Evolutionary conservation across 2,329 filamentous ascomycete genomes (phyloP).

Genomic region (Claviceps paspali): DNA sequence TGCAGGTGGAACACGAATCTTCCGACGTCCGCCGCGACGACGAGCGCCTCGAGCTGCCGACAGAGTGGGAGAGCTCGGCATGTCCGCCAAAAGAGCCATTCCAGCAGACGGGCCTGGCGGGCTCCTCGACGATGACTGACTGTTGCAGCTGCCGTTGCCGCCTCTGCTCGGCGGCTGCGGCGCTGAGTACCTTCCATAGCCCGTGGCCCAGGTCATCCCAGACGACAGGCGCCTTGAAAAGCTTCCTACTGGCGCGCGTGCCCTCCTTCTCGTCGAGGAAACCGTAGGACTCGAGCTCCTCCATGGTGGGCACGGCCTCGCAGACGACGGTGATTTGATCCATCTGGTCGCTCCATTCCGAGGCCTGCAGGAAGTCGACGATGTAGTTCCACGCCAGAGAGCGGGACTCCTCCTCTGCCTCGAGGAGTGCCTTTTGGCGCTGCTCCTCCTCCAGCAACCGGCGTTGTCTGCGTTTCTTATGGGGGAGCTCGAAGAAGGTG

Average conservation of each 20-base stretch:
- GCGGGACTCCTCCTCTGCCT: constrained; percentile 17
- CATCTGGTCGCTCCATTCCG: constrained; percentile 16
- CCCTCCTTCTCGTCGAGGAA: constrained; percentile 18
- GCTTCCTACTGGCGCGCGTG: constrained; percentile 19
- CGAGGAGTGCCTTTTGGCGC: constrained; percentile 11
- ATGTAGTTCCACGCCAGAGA: constrained; percentile 18
- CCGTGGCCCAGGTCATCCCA: constrained; percentile 23
- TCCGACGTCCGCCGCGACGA: constrained; percentile 4
- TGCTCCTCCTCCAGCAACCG: constrained; percentile 9
- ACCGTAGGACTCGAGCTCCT: constrained; percentile 19
- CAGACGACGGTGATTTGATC: constrained; percentile 20
- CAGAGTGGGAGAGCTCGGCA: background rate
- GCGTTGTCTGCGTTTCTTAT: constrained; percentile 10
- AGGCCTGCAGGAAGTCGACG: constrained; percentile 15
- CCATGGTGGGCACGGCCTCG: constrained; percentile 19
- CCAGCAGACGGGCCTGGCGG: constrained; percentile 2
- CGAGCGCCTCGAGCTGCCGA: constrained; percentile 1
- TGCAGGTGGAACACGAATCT: constrained; percentile 3
- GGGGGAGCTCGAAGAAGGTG: constrained; percentile 12
- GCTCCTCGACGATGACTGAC: background rate
- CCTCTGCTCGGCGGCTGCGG: constrained; percentile 7
- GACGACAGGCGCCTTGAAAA: constrained; percentile 23
- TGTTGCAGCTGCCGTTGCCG: background rate
- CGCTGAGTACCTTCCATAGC: constrained; percentile 17
- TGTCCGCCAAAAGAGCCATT: background rate